Conservation (phyloP, 805 yeast genomes). For the Candida khao-thaluensis region DNA sequence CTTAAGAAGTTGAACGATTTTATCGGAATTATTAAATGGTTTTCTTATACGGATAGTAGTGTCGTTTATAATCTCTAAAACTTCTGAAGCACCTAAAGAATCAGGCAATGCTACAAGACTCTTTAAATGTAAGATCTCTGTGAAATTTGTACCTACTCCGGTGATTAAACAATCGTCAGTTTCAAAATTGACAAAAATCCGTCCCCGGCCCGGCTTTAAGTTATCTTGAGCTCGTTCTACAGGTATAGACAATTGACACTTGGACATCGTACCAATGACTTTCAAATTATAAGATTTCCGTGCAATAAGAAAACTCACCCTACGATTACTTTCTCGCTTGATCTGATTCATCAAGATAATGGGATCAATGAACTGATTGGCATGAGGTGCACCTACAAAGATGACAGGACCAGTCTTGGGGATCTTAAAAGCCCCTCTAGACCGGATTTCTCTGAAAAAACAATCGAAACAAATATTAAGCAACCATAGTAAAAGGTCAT, state of each 20-base stretch:
- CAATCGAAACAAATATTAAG: conserved; percentile 46
- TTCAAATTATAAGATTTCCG: conserved; percentile 65
- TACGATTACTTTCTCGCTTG: conserved; percentile 59
- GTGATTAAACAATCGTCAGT: conserved; percentile 51
- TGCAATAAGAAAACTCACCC: conserved; percentile 82
- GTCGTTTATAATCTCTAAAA: conserved; percentile 67
- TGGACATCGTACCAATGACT: conserved; percentile 74
- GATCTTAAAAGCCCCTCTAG: conserved; percentile 79
- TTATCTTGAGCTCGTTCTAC: conserved; percentile 91
- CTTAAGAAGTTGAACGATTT: conserved; percentile 43
- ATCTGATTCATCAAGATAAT: conserved; percentile 82
- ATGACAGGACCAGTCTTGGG: conserved; percentile 79
- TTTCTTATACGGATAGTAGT: conserved; percentile 65
- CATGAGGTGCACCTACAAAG: conserved; percentile 96
- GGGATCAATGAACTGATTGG: conserved; percentile 87
- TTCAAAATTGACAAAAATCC: conserved; percentile 52
- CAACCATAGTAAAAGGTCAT: conserved; percentile 39
- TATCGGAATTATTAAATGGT: conserved; percentile 58
- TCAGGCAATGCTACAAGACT: conserved; percentile 79
- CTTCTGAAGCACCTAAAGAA: conserved; percentile 72
- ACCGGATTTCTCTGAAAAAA: conserved; percentile 85
- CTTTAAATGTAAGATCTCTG: conserved; percentile 55
- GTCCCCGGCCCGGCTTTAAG: conserved; percentile 65
- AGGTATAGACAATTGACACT: conserved; percentile 79
- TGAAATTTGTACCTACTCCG: conserved; percentile 70